Percentiles rank a stretch among this genome's conserved stretches.
Evolutionary conservation across 75 land plant species (phyloP).

Genomic region (Sequoiadendron giganteum): DNA sequence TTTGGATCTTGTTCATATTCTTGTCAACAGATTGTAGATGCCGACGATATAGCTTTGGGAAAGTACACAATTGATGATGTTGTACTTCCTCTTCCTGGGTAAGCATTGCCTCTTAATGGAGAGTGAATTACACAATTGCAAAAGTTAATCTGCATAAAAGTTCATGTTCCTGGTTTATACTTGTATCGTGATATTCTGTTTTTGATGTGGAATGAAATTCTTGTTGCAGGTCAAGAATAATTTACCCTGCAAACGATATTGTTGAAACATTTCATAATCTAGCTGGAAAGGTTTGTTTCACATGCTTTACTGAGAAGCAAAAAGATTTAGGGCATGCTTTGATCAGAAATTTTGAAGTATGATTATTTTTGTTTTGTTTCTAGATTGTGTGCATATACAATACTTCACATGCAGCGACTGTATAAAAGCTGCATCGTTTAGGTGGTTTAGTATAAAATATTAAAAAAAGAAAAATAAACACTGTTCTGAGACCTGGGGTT

Average conservation of each 20-base stretch:
- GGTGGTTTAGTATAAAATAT: background rate
- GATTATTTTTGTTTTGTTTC: background rate
- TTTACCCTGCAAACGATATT: conserved; percentile 71
- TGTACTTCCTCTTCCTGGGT: conserved; percentile 95
- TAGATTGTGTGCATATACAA: background rate
- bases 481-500: background rate
- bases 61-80: conserved; percentile 66
- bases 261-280: conserved; percentile 68
- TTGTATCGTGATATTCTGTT: conserved; percentile 7
- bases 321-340: background rate
- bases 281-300: conserved; percentile 61
- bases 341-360: background rate
- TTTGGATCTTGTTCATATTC: background rate
- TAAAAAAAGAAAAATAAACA: background rate
- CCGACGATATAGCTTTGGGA: conserved; percentile 56
- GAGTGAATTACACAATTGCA: background rate
- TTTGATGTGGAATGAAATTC: background rate
- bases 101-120: conserved; percentile 14
- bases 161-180: conserved; percentile 4
- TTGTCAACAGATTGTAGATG: conserved; percentile 48
- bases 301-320: background rate
- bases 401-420: background rate
- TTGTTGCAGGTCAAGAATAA: conserved; percentile 55
- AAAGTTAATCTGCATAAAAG: conserved; percentile 1
- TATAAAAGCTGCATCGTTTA: background rate